Base-by-base conservation (phyloP, 2,329 filamentous ascomycete species). In the Claviceps monticola region DNA sequence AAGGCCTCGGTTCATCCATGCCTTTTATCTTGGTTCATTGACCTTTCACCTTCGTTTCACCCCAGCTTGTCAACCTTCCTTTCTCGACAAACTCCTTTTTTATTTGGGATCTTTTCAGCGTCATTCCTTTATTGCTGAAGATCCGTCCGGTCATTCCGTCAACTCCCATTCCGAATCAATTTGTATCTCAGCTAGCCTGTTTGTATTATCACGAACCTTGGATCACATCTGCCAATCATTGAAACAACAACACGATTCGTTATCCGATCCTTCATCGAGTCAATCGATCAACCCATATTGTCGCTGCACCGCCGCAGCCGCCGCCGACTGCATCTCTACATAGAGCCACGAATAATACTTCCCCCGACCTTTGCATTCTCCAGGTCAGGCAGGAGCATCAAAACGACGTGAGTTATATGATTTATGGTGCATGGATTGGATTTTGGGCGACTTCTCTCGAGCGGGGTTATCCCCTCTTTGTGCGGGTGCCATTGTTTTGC, bases 101-200 rank as follows among this genome's bases (percentile, higher is more conserved):
- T 39, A 38, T 53, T 19, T 38, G 9, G 48, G 48, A 50, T 54
- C 43, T 29, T 41, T 54, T 48, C 60, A 60, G 61, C 59, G 62
- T 57, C 61, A 60, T 62, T 62, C 62, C 60, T 64, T 64, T 55
- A 58, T 34, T 11, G 59, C 61, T 56, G 62, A 59, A 59, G 64
- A 61, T 67, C 65, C 66, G 68, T 68, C 69, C 69, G 61, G 61
- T 68, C 66, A 58, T 66, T 68, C 44, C 49, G 29, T n/a, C 6
- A 41, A 41, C 36, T 11, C 51, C 49, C 54, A 52, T 50, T 46
- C 47, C 56, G 36, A 55, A 48, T 42, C 26, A 51, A 14, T 14
- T 26, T 19, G 5, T 26, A 14, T 23, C 49, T 46, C 51, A 50
- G 36, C 49, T 19, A 42, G 45, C 45, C 50, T 48, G 17, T 34